A percentile compares a stretch with the other conserved stretches of the same genome.
phyloP scores from a whole-genome alignment of 306 rosid genomes.

The Oemleria cerasiformis region DNA sequence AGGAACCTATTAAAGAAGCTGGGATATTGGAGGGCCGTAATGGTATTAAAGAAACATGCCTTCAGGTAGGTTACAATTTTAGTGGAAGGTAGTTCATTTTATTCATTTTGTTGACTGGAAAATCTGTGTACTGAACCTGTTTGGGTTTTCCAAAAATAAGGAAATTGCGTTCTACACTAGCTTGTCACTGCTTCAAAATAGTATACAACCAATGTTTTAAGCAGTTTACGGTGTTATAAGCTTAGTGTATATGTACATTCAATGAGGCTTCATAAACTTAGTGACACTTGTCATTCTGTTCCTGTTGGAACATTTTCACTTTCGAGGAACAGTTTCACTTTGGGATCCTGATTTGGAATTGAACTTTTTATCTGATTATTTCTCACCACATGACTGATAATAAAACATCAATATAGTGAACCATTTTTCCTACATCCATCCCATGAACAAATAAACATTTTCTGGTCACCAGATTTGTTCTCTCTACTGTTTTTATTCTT shows the following conservation, averaged over 20 bases:
- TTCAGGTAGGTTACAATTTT: conserved; percentile 59
- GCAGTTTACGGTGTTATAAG: background rate
- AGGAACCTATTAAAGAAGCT: conserved; percentile 99
- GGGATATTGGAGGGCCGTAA: conserved; percentile 97
- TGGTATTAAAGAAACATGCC: conserved; percentile 97
- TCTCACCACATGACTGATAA: background rate
- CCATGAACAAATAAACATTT: background rate
- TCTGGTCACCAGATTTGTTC: conserved; percentile 3
- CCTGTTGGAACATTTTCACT: background rate
- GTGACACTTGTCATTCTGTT: background rate
- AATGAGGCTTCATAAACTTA: background rate
- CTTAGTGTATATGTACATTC: background rate
- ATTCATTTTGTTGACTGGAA: background rate
- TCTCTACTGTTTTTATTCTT: background rate
- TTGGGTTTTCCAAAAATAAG: background rate
- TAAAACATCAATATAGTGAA: background rate
- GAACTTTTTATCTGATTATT: background rate
- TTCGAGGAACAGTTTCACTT: background rate
- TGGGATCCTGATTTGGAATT: background rate
- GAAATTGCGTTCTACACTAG: background rate
- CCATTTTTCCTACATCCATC: background rate
- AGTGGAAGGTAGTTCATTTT: background rate
- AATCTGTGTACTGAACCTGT: background rate
- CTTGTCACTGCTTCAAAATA: background rate
- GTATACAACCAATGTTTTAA: background rate